Evolutionary conservation across 805 yeast species (phyloP).

Genomic region (Zygosaccharomyces lentus): DNA sequence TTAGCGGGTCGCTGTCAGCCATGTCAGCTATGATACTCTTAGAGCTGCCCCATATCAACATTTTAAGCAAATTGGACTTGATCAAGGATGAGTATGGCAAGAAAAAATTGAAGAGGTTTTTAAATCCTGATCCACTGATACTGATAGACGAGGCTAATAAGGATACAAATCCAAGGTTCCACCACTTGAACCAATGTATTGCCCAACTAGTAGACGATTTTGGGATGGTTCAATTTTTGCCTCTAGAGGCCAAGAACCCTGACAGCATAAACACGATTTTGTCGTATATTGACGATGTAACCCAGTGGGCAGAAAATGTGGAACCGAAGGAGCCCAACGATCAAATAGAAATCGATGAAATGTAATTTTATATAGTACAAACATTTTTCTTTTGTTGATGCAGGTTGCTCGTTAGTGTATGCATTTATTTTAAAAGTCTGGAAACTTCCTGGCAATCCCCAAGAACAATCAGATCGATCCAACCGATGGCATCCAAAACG

Average conservation of each 20-base stretch:
- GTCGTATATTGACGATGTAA: conserved; percentile 90
- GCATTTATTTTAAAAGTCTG: conserved; percentile 8
- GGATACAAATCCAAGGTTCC: conserved; percentile 57
- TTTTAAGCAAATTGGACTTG: conserved; percentile 81
- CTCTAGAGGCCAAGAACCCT: conserved; percentile 74
- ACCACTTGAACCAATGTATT: conserved; percentile 69
- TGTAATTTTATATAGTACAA: conserved; percentile 28
- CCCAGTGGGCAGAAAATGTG: conserved; percentile 96
- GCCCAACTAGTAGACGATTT: conserved; percentile 93
- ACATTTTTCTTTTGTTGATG: background rate
- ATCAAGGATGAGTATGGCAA: conserved; percentile 73
- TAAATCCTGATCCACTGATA: conserved; percentile 88
- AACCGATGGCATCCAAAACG: conserved; percentile 46
- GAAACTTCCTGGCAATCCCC: conserved; percentile 65
- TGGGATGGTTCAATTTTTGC: conserved; percentile 97
- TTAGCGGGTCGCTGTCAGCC: conserved; percentile 92
- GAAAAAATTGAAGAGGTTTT: conserved; percentile 72
- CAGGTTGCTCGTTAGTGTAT: background rate
- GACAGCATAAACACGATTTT: conserved; percentile 76
- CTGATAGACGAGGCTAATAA: conserved; percentile 49
- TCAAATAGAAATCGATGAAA: conserved; percentile 60
- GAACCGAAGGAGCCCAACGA: conserved; percentile 96
- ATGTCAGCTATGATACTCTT: conserved; percentile 97
- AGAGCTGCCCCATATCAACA: conserved; percentile 92
- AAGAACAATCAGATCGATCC: conserved; percentile 53